These are phyloP conservation scores for Podospora didyma DNA, from an alignment of 495 filamentous ascomycete species.

Conservation along the genomic window DNA sequence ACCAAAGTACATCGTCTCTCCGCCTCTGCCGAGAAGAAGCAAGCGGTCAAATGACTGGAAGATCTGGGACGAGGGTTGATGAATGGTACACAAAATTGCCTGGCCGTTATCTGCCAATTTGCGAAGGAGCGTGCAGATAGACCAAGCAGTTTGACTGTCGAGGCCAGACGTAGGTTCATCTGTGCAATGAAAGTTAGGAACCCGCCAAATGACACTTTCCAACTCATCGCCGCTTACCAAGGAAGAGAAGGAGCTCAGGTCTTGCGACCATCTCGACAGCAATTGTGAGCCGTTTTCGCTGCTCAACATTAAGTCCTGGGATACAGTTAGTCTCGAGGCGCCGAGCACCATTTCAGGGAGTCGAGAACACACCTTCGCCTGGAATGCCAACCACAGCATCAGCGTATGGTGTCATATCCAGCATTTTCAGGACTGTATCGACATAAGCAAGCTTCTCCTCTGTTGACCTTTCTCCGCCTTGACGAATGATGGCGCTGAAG, in stretches of 20 bases:
- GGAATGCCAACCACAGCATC: slow-evolving; percentile 79
- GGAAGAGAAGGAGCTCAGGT: slow-evolving; percentile 68
- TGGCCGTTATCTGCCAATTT: slow-evolving; percentile 78
- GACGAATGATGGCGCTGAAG: slow-evolving; percentile 74
- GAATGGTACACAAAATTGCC: slow-evolving; percentile 70
- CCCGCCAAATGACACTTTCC: not conserved
- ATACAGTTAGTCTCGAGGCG: slow-evolving; percentile 23
- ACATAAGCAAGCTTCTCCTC: slow-evolving; percentile 75
- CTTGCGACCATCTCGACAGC: slow-evolving; percentile 89
- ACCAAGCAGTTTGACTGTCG: slow-evolving; percentile 78
- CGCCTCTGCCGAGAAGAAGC: slow-evolving; percentile 61
- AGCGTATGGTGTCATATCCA: slow-evolving; percentile 72
- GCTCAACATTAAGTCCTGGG: slow-evolving; percentile 33
- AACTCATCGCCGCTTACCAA: slow-evolving; percentile 30
- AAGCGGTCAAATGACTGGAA: slow-evolving; percentile 74
- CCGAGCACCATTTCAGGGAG: not conserved
- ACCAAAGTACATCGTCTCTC: slow-evolving; percentile 67
- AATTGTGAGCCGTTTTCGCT: slow-evolving; percentile 68
- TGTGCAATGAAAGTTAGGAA: not conserved
- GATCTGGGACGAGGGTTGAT: slow-evolving; percentile 68
- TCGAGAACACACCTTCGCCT: slow-evolving; percentile 42
- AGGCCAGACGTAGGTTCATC: slow-evolving; percentile 78
- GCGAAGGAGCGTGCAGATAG: slow-evolving; percentile 74
- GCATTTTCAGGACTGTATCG: slow-evolving; percentile 74
- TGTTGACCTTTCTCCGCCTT: slow-evolving; percentile 44